Conservation (phyloP, 306 rosid genomes). For the Acacia acuminata region DNA sequence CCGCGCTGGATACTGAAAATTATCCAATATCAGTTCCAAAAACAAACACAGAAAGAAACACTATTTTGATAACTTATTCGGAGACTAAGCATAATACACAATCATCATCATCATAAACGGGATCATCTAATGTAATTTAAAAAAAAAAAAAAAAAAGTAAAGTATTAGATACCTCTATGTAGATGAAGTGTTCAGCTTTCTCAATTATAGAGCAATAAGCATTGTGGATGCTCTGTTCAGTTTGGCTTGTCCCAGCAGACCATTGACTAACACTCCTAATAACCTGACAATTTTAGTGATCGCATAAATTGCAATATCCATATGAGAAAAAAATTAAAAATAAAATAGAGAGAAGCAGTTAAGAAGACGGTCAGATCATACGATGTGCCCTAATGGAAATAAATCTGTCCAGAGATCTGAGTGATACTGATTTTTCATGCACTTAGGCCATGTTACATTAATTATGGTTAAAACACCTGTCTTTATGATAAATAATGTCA, state of each 20-base stretch:
- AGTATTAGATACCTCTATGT: constrained; percentile 74
- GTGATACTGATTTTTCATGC: background rate
- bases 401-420: constrained; percentile 1
- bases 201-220: constrained; percentile 94
- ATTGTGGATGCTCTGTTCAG: constrained; percentile 90
- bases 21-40: background rate
- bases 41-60: background rate
- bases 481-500: constrained; percentile 15
- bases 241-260: constrained; percentile 99
- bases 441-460: constrained; percentile 10
- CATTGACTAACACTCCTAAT: constrained; percentile 99
- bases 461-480: background rate
- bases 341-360: background rate
- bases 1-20: background rate
- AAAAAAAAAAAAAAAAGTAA: constrained; percentile 23
- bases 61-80: background rate
- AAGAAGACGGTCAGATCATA: constrained; percentile 22
- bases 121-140: background rate
- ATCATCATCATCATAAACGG: background rate
- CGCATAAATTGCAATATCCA: constrained; percentile 20
- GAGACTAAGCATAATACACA: background rate
- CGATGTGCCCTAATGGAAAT: constrained; percentile 16
- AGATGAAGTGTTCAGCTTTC: constrained; percentile 90
- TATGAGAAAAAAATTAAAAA: background rate
- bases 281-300: constrained; percentile 55